Evolutionary conservation across 306 rosid species (phyloP), one percentile per base, ranked within the genome.

Genomic region (Glycine latifolia): DNA sequence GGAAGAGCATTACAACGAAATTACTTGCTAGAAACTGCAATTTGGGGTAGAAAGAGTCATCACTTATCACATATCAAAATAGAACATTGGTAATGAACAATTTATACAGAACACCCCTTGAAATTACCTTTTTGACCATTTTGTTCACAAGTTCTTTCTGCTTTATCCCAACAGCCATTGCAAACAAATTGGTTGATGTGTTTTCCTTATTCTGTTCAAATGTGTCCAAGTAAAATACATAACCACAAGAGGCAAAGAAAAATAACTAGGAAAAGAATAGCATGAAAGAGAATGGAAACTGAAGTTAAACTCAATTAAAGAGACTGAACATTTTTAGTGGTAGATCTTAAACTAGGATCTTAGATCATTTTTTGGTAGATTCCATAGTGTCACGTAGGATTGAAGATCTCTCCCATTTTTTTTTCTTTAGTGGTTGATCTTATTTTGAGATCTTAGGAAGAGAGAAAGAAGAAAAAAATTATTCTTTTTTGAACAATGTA

Each of bases 1-100:
- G 97, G 79, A 90, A 91, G 70, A 93, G 91, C 90, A 91, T 93
- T 81, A 93, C 90, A 75, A 60, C 84, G 43, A 91, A 93, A 81
- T 87, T 77, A 74, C 90, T 89, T 48, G 89, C 85, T 16, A 93
- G 90, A 84, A 91, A 93, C 96, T 93, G 90, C 76, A 86, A 60
- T 26, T 79, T 12, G 56, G 12, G 5, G 79, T 46, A 35, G 12
- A 33, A 66, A 54, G 72, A 68, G 46, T 76, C 85, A 82, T 2
- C 13, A 59, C 43, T 35, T 53, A 48, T 26, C 31, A 61, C 20
- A 39, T 13, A 67, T 17, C 31, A 26, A 26, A 26, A 26, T 67
- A 39, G 31, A 26, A 26, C 31, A 26, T 26, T 26, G 31, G 50
- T 8, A 63, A 47, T 44, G 17, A 67, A 37, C 47, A 67, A 44